Evolutionary conservation across 163 green algal genomes (phyloP), one percentile per base, ranked within the genome.

Genomic region (Scenedesmus sp.): DNA sequence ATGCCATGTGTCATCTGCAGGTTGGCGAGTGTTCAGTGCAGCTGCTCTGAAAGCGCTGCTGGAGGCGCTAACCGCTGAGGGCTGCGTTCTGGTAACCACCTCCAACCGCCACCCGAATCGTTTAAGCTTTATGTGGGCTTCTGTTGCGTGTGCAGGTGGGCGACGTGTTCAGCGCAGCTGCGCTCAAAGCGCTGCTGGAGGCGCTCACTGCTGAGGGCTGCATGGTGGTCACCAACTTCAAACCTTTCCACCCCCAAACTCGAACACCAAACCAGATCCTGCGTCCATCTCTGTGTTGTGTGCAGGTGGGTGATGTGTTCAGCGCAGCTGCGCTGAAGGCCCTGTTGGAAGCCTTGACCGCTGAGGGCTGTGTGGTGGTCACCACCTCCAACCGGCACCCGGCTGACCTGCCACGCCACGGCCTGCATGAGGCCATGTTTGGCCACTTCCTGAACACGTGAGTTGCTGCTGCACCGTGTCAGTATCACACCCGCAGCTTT

Each of bases 401-500:
- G 3, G 16, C 20, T 10, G 94, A 97, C 67, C 95, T 98, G 67
- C 96, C 96, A 20, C 86, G 94, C 2, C 94, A 97, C 34, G 96
- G 96, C 15, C 92, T 98, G 34, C 95, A 98, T 87, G 95, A 98
- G 90, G 95, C 93, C 57, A 92, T 98, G 87, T 97, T 96, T 90
- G 88, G 91, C 4, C 95, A 97, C 83, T 97, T 97, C 89, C 82
- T 96, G 15, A 70, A 95, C 3, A 96, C 84, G 94, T 96, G 76
- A 87, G 93, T 60, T 6, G 62, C 13, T 67, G 85, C 13, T 13
- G 18, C n/a, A 82, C 18, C 1, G 4, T 76, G 46, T 13, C 23
- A 15, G 2, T 57, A 6, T 1, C 77, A 57, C 10, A 34, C 57
- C 4, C 7, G 60, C 56, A 74, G 55, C 55, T 9, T 64, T 64